Base-by-base conservation (phyloP, 768 basidiomycete species). In the Galerina marginata region DNA sequence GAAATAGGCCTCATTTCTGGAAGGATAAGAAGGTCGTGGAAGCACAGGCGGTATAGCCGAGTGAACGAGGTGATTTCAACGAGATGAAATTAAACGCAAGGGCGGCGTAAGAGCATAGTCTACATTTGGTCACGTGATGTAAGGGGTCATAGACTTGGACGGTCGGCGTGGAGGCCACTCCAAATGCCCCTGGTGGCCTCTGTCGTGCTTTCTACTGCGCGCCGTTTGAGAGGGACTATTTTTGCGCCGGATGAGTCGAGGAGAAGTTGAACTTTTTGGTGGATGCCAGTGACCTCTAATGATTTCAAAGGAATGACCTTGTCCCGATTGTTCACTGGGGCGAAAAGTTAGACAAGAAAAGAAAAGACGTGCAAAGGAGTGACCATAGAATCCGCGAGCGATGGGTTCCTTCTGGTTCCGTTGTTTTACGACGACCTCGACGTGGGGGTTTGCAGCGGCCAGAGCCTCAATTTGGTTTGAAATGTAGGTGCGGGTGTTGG, bases 161-260 rank as follows among this genome's bases (percentile, higher is more conserved):
- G 84, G 67, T 87, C 85, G 64, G 90, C 90, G 67, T 96, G 94
- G 62, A 95, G 75, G 16, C 93, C 92, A 71, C 89, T 91, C 93
- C 93, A 95, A 64, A 95, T 92, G 54, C 94, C 94, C 72, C 94
- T 87, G 9, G 91, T 81, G 15, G 92, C 83, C 76, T 92, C 91
- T 51, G 89, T 87, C 29, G 83, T 85, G 69, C 90, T 92, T 79
- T 92, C 87, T 29, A 96, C 89, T 15, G 83, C 80, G 60, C 86
- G 81, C 65, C 89, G 84, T 72, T 94, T 93, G 69, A 95, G 77
- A 12, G 88, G 81, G 71, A 87, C 88, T 58, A 96, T 94, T 75
- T 93, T 92, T 46, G 89, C 86, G 23, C 95, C 95, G 6, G 92
- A 94, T 37, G 94, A 86, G 73, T 94, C 93, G 50, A 96, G 85